Evolutionary conservation across 257 asterid species (phyloP), one percentile per base, ranked within the genome.

Genomic region (Avicennia marina): DNA sequence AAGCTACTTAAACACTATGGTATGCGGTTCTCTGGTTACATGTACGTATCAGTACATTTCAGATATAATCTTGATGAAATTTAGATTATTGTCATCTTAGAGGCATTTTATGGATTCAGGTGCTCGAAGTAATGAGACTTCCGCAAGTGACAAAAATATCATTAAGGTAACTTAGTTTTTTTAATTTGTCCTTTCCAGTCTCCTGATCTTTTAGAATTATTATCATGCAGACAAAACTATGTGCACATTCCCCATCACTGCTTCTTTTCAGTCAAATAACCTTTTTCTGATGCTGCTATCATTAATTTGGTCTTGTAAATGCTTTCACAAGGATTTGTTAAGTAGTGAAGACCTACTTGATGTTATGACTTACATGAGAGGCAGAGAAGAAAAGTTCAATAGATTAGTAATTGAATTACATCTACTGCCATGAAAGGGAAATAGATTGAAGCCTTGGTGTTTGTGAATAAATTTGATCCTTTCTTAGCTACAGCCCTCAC

Each of bases 101-200:
- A 67, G 61, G 13, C 13, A 55, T 54, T 55, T 63, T 65, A 39
- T 78, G 69, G 71, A 67, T 71, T 63, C 90, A 90, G 96, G 93
- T 75, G 66, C 59, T 53, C 75, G 51, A 58, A 76, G 63, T 62
- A 67, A 66, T 38, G 72, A 69, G 63, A 78, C 67, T 70, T 69
- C 53, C 17, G 67, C 63, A 40, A 48, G 60, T 71, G 83, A 69
- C 46, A 72, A 71, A 68, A 69, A 24, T 60, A 57, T 72, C 42
- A 58, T 90, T 60, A 90, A 87, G 98, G 98, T 90, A 90, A n/a
- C n/a, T n/a, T n/a, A 66, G 13, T 46, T 24, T 53, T 26, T 39
- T 58, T n/a, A n/a, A n/a, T n/a, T n/a, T n/a, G 33, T 29, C 33
- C 56, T 42, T 61, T n/a, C 66, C n/a, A 2, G 7, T 29, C 33